Percentiles rank a stretch among this genome's conserved stretches.
Conservation (phyloP, 2,329 filamentous ascomycete species). For the Didymella exigua region DNA sequence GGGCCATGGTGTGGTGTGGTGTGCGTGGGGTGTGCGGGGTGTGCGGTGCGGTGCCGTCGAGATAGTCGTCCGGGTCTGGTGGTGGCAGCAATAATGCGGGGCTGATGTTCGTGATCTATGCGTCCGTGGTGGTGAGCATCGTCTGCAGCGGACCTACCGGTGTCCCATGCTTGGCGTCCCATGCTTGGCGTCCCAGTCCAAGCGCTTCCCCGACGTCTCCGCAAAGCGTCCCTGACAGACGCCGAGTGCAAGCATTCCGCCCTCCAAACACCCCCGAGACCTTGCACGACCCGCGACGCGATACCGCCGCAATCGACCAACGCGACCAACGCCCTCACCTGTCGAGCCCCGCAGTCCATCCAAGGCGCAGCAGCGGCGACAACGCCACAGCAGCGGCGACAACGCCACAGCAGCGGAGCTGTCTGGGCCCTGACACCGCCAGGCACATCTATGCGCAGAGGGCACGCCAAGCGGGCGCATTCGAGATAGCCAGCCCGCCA, state of each 20-base stretch:
- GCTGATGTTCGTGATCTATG: neutral
- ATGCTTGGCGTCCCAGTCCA: conserved; percentile 18
- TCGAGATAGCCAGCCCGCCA: conserved; percentile 49
- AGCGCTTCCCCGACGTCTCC: conserved; percentile 34
- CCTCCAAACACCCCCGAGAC: conserved; percentile 6
- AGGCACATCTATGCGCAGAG: conserved; percentile 42
- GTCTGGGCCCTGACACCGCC: conserved; percentile 29
- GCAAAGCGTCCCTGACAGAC: conserved; percentile 10
- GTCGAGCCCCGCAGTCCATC: conserved; percentile 18
- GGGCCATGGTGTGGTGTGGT: neutral
- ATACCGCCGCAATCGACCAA: conserved; percentile 5
- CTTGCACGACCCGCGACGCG: neutral
- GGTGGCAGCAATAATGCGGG: neutral
- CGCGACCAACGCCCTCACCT: conserved; percentile 21
- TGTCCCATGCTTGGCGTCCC: conserved; percentile 6
- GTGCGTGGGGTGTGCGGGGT: too few species aligned
- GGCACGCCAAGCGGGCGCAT: conserved; percentile 12
- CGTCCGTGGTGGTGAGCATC: neutral
- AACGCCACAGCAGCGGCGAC: conserved; percentile 36
- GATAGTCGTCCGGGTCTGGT: neutral
- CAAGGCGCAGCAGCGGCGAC: conserved; percentile 33
- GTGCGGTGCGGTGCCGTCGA: neutral
- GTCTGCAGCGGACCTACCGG: too few species aligned
- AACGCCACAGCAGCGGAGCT: conserved; percentile 34
- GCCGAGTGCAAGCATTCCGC: neutral